phyloP scores from a whole-genome alignment of 1,284 basidiomycete species.

The Neonothopanus nambi region DNA sequence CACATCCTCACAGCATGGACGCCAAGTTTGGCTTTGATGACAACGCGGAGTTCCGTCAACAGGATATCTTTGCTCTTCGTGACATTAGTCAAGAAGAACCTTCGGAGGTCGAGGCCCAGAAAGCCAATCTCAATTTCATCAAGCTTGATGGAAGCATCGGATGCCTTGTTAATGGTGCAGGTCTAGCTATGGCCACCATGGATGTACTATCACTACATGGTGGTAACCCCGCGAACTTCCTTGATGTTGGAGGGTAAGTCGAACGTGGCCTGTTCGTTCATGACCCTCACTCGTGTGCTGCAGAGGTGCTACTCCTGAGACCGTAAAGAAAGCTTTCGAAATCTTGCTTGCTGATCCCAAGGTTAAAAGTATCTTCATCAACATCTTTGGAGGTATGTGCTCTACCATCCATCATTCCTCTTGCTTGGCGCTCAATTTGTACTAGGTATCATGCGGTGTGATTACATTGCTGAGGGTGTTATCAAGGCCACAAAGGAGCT shows the following conservation, averaged over 20 bases:
- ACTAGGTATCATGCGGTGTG: slow-evolving; percentile 95
- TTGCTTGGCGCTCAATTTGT: background rate
- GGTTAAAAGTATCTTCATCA: slow-evolving; percentile 99
- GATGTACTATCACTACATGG: slow-evolving; percentile 96
- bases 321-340: slow-evolving; percentile 99
- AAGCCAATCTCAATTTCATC: slow-evolving; percentile 97
- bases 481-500: slow-evolving; percentile 97
- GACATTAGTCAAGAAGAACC: slow-evolving; percentile 96
- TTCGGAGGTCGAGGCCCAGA: slow-evolving; percentile 95
- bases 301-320: slow-evolving; percentile 95
- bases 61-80: slow-evolving; percentile 87
- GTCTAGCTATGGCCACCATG: slow-evolving; percentile 99
- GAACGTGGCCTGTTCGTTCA: slow-evolving; percentile 11
- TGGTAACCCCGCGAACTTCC: slow-evolving; percentile 96
- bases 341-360: slow-evolving; percentile 88
- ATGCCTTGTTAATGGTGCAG: slow-evolving; percentile 98
- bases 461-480: slow-evolving; percentile 96
- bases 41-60: slow-evolving; percentile 97
- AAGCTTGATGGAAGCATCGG: slow-evolving; percentile 98
- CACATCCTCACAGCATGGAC: slow-evolving; percentile 80
- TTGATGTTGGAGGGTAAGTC: slow-evolving; percentile 92
- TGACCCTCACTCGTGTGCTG: slow-evolving; percentile 3
- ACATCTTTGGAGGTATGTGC: slow-evolving; percentile 81
- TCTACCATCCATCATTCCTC: background rate
- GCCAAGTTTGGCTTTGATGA: slow-evolving; percentile 99